Evolutionary conservation across 805 yeast genomes (phyloP), one percentile per base, ranked within the genome.

Genomic region (Cyberlindnera euphorbiiphila): DNA sequence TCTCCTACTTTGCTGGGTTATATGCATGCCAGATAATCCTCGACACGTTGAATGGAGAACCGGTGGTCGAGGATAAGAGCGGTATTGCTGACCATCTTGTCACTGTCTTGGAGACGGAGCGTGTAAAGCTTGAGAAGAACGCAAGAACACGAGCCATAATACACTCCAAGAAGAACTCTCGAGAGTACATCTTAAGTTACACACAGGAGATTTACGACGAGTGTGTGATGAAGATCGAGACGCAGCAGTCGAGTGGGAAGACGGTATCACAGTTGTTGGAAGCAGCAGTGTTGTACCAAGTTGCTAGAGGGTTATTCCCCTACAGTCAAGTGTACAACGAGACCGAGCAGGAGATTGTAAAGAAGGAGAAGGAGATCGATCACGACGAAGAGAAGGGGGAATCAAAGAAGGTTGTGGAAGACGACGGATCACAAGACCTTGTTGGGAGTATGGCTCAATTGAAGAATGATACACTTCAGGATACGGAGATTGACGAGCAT

Each of bases 1-100:
- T 42, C 1, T 29, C 46, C 3, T 42, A 45, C 29, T 39, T 27
- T 24, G 45, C 43, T 25, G 48, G 48, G 3, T 26, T 45, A 3
- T 36, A 36, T 14, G 29, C 42, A 3, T 22, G 36, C 8, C 40
- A 45, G 32, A 27, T 39, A 6, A 24, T 42, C 4, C 23, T 45
- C 9, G 46, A 42, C 9, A 18, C 28, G 15, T 21, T 19, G 22
- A 18, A 15, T 9, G 31, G 31, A 4, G 15, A 18, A 8, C 20
- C 28, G 13, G 16, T 34, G 6, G 12, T 25, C 12, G 23, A 24
- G 5, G 25, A 35, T 23, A 29, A 32, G 4, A 8, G 25, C 5
- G 11, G 19, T n/a, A 3, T 31, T 17, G 38, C 39, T 6, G 12
- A 18, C 3, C 34, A 13, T 7, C 36, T 39, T 7, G 30, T 39